Evolutionary conservation across 768 basidiomycete genomes (phyloP).

Genomic region (Boletus sp.): DNA sequence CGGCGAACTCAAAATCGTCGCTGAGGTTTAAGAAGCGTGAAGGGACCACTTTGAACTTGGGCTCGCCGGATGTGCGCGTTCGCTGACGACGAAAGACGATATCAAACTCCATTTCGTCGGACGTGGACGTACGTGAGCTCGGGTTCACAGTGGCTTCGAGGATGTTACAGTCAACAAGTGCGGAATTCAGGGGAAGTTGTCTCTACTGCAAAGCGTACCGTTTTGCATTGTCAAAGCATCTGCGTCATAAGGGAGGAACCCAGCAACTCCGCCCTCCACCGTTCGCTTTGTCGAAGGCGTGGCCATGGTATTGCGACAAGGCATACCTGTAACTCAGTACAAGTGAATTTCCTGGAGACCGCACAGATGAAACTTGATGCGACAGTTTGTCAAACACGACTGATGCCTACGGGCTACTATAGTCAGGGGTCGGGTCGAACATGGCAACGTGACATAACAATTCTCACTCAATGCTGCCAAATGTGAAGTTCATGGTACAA

Average conservation of each 20-base stretch:
- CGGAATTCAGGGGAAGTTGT: not conserved
- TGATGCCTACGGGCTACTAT: too few relatives aligned
- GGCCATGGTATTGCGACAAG: conserved; percentile 1
- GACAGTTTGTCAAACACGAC: too few relatives aligned
- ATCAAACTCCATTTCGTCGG: conserved; percentile 48
- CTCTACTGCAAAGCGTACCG: conserved; percentile 1
- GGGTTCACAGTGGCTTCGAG: not conserved
- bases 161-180: not conserved
- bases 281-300: not conserved
- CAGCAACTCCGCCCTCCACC: not conserved
- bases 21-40: conserved; percentile 62
- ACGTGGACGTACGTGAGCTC: conserved; percentile 32
- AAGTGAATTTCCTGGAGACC: not conserved
- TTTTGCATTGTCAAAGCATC: not conserved
- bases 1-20: conserved; percentile 68
- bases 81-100: conserved; percentile 61
- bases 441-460: too few relatives aligned
- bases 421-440: too few relatives aligned
- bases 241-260: not conserved
- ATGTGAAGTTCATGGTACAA: not conserved
- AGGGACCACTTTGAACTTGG: conserved; percentile 40
- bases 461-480: too few relatives aligned
- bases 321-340: not conserved
- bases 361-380: too few relatives aligned
- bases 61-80: conserved; percentile 41